Base-by-base conservation (phyloP, 148 eudicot species). In the Cornus controversa region DNA sequence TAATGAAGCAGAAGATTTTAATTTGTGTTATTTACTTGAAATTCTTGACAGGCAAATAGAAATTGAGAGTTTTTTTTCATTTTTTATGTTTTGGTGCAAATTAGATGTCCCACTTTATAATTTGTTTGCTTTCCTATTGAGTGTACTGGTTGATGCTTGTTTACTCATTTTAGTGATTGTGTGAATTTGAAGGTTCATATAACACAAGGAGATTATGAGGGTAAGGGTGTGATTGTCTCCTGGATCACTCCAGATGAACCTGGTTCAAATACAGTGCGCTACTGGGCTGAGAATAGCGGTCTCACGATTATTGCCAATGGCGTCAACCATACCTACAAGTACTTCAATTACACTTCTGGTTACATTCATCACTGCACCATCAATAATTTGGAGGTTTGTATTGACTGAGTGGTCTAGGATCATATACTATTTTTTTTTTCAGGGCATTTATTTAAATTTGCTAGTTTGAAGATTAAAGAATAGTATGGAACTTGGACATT, bases 321-420 rank as follows among this genome's bases (percentile, higher is more conserved):
- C 71, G 72, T 72, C 71, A 85, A 88, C 77, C 77, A 79, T 47
- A 84, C 85, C 40, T 93, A 93, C 84, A 90, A 88, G 76, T 93
- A 69, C 72, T 87, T 85, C 83, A 88, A 91, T 76, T 93, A 93
- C 79, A 93, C 90, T 18, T 93, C 97, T 14, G 93, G 91, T 36
- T 93, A 82, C 84, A 93, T 93, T 75, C 95, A 91, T 65, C 93
- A 93, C 36, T 91, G 98, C 73, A 91, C 92, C 76, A 87, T 91
- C 69, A 62, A 86, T 45, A 83, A 85, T 70, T 82, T 93, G 76
- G 88, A 90, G 93, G 98, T 91, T 72, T 69, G 77, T 60, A 66
- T 62, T 71, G 50, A 67, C 68, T 16, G 6, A 10, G 25, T 37
- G 23, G 20, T 78, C 54, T 23, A 20, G 24, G 16, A 71, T 31